Conservation (phyloP, 805 yeast species). For the Vanderwaltozyma yarrowii region DNA sequence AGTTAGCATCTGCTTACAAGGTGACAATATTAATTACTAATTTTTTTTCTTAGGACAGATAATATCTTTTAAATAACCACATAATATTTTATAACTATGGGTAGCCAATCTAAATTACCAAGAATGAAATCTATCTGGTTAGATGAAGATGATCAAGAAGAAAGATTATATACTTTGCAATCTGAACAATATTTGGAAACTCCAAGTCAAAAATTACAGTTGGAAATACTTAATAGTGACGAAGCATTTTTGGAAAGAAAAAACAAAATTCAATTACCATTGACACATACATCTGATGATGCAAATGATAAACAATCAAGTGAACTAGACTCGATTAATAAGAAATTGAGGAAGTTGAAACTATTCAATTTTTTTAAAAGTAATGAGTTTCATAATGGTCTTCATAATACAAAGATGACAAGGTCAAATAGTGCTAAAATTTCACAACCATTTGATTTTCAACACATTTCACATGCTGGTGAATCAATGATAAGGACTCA, state of each 20-base stretch:
- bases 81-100: too few species aligned
- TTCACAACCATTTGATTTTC: slow-evolving; percentile 32
- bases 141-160: slow-evolving; percentile 32
- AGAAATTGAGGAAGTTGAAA: slow-evolving; percentile 13
- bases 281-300: slow-evolving; percentile 26
- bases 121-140: slow-evolving; percentile 36
- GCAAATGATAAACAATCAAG: neutral
- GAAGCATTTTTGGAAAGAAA: slow-evolving; percentile 26
- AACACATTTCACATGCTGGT: slow-evolving; percentile 34
- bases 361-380: slow-evolving; percentile 26
- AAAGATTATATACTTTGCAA: slow-evolving; percentile 27
- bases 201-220: slow-evolving; percentile 10
- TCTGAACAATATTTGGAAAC: slow-evolving; percentile 19
- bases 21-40: too few species aligned
- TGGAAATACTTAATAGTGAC: slow-evolving; percentile 28
- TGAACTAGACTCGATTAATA: neutral
- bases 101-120: slow-evolving; percentile 9
- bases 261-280: slow-evolving; percentile 29
- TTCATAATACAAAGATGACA: slow-evolving; percentile 1
- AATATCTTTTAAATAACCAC: too few species aligned
- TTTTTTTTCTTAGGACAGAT: too few species aligned
- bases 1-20: too few species aligned
- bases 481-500: neutral
- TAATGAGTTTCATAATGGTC: slow-evolving; percentile 2
- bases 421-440: slow-evolving; percentile 11